Evolutionary conservation across 768 basidiomycete genomes (phyloP).

Genomic region (Tricholoma sp.): DNA sequence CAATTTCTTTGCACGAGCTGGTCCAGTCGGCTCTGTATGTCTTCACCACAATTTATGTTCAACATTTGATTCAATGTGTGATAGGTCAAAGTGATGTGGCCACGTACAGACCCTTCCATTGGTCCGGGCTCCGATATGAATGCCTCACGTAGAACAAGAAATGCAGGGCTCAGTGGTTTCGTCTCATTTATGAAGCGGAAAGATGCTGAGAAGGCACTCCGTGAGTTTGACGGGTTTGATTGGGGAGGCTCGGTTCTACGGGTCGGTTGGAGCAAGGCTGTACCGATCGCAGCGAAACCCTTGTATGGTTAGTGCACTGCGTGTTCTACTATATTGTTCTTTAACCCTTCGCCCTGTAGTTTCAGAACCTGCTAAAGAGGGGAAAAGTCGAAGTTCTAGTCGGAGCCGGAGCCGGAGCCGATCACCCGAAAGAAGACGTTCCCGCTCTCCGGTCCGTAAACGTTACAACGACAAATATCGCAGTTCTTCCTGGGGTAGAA

Average conservation of each 20-base stretch:
- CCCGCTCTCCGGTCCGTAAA: slow-evolving; percentile 33
- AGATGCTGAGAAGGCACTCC: slow-evolving; percentile 85
- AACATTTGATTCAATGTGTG: not conserved
- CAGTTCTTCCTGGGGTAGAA: slow-evolving; percentile 42
- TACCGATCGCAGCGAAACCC: slow-evolving; percentile 74
- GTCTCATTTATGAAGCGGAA: slow-evolving; percentile 94
- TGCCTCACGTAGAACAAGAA: slow-evolving; percentile 62
- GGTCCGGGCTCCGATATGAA: slow-evolving; percentile 79
- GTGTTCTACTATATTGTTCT: not conserved
- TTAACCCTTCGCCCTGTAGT: slow-evolving; percentile 4
- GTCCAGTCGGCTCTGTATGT: slow-evolving; percentile 88
- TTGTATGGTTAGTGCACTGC: slow-evolving; percentile 61
- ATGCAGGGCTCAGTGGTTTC: slow-evolving; percentile 85
- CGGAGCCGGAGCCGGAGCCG: slow-evolving; percentile 33
- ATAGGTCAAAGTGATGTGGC: slow-evolving; percentile 98
- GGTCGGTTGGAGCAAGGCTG: slow-evolving; percentile 97
- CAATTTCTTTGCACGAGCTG: slow-evolving; percentile 84
- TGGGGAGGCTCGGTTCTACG: slow-evolving; percentile 89
- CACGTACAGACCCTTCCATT: slow-evolving; percentile 67
- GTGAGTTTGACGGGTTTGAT: slow-evolving; percentile 88
- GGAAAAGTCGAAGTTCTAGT: slow-evolving; percentile 24
- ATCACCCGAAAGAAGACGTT: slow-evolving; percentile 35
- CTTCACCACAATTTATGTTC: not conserved
- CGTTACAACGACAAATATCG: slow-evolving; percentile 39
- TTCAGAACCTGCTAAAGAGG: slow-evolving; percentile 12